Evolutionary conservation across 805 yeast species (phyloP), one percentile per base, ranked within the genome.

Genomic region (Candida taoyuanica): DNA sequence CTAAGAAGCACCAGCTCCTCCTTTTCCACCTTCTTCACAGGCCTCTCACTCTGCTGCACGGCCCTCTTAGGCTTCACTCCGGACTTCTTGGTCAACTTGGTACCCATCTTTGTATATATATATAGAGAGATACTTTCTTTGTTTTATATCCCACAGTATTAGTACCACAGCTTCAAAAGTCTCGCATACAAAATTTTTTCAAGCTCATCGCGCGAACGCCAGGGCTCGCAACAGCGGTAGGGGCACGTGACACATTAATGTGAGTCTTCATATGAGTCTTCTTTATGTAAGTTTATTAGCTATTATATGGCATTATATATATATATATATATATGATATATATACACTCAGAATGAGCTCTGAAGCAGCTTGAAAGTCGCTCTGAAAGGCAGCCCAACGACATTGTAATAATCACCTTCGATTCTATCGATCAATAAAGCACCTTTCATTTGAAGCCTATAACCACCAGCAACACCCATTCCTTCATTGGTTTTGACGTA

Each of bases 381-480:
- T 31, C 71, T 68, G 18, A 77, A 73, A 1, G 98, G 98, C 39
- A 91, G 63, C 0, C 98, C 98, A 4, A 91, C 91, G 12, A 86
- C 84, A 56, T 87, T 91, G 60, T 71, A 78, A 54, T 74, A 85
- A 56, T 91, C 98, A 0, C 98, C 98, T 2, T 69, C 68, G 11
- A 88, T 71, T 13, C 63, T 60, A 16, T 67, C 60, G 47, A 93
- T 75, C 46, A 91, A 62, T 26, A 80, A 53, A 1, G 83, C 78
- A 2, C 94, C 93, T 8, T 58, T 56, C 0, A 81, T 85, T 60
- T 91, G 98, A 42, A 83, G 79, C 50, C 78, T 79, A 63, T 85
- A 89, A 1, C 98, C 98, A 5, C 97, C 98, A 2, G 98, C 96
- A 1, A 85, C 97, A 33, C 72, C 71, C 7, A 68, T 39, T 1